Base-by-base conservation (phyloP, 2,329 filamentous ascomycete genomes). In the Paraphoma sp. region DNA sequence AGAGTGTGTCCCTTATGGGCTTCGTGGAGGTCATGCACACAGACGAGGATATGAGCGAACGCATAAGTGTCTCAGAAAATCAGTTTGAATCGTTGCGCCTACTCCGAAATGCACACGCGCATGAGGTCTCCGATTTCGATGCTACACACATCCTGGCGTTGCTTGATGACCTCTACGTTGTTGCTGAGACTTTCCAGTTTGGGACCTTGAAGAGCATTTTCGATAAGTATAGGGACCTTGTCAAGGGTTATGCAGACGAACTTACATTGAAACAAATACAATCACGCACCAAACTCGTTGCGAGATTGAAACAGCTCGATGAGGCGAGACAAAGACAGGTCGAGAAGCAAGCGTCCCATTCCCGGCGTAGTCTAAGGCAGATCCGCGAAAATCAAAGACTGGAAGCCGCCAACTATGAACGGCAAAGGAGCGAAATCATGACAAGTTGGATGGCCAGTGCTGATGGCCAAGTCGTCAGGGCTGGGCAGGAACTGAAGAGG, bases 101-200 rank as follows among this genome's bases (percentile, higher is more conserved):
- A 16, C 40, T 51, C 33, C 52, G 52, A 12, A 54, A 54, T 54
- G 30, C 41, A 4, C 36, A 45, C 36, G 52, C 42, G 12, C 52
- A 54, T 41, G 46, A 48, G 6, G 11, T 18, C 10, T 12, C 8
- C 29, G 41, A 41, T 12, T 23, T 54, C 14, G 38, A 41, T 14
- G 38, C n/a, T 9, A 16, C 9, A 6, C 38, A 41, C 38, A 45
- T 30, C 18, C 3, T 54, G 8, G 23, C 30, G 33, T 49, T 50
- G 41, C 40, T 54, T 10, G 46, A 16, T 12, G 52, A 54, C 28
- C 17, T 40, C 2, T 30, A 48, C 16, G 29, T 30, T 2, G 31
- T 45, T 41, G 52, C 52, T 17, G 11, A 14, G 12, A 30, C 43
- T 18, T 23, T 54, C 5, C 16, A 40, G 40, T 30, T 31, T 6